Evolutionary conservation across 176 grass and related monocot species (phyloP).

Genomic region (Bonia amplexicaulis): DNA sequence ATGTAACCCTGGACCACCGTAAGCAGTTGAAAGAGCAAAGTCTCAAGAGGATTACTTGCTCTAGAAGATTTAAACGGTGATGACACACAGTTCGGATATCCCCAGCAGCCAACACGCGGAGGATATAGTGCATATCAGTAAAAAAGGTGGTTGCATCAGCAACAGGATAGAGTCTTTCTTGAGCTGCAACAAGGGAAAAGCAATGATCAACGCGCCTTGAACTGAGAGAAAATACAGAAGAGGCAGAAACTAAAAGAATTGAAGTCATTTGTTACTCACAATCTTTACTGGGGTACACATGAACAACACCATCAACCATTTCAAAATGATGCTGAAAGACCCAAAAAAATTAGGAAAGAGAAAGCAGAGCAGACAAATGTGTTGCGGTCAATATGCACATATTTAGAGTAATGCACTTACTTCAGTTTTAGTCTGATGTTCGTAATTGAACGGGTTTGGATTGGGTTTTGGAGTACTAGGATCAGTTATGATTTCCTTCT

Average conservation of each 20-base stretch:
- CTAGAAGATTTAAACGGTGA: slow-evolving; percentile 81
- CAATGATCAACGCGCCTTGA: neutral
- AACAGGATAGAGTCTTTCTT: slow-evolving; percentile 75
- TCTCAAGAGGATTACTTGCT: slow-evolving; percentile 55
- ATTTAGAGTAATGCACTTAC: slow-evolving; percentile 41
- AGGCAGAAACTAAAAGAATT: neutral
- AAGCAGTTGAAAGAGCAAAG: neutral
- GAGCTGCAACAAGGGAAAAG: slow-evolving; percentile 49
- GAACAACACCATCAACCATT: slow-evolving; percentile 96
- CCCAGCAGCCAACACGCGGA: slow-evolving; percentile 79
- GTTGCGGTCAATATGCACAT: neutral
- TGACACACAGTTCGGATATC: slow-evolving; percentile 93
- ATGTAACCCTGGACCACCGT: neutral
- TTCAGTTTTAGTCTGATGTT: slow-evolving; percentile 63
- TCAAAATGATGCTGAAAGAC: slow-evolving; percentile 70
- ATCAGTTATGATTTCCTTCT: slow-evolving; percentile 93
- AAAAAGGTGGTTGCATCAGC: slow-evolving; percentile 92
- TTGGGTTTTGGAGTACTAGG: slow-evolving; percentile 93
- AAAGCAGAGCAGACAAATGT: neutral
- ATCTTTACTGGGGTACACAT: slow-evolving; percentile 73
- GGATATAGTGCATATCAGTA: slow-evolving; percentile 92
- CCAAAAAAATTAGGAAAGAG: neutral
- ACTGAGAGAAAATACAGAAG: slow-evolving; percentile 7
- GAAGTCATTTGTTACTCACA: slow-evolving; percentile 47
- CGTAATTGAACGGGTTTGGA: slow-evolving; percentile 69